phyloP scores from a whole-genome alignment of 2,329 filamentous ascomycete genomes.

The Phoma herbarum region DNA sequence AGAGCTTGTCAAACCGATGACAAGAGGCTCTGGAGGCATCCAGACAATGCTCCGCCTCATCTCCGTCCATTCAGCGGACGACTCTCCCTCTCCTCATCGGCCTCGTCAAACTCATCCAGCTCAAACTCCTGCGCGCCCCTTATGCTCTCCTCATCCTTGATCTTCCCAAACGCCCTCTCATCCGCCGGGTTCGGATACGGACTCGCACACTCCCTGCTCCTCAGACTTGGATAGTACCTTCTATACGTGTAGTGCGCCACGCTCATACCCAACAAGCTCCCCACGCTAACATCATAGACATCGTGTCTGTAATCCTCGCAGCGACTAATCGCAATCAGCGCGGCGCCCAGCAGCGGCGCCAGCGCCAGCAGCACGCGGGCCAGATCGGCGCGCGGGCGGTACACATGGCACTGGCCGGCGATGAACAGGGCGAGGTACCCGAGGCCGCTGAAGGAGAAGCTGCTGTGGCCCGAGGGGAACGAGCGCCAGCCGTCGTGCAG shows the following conservation, averaged over 20 bases:
- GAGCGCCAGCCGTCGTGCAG: conserved; percentile 86
- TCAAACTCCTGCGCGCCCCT: conserved; percentile 47
- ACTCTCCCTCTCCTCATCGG: conserved; percentile 36
- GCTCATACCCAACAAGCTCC: conserved; percentile 62
- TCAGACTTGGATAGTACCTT: conserved; percentile 66
- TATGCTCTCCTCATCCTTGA: conserved; percentile 56
- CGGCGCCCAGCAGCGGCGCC: conserved; percentile 64
- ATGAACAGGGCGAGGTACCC: conserved; percentile 77
- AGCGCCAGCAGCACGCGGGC: conserved; percentile 64
- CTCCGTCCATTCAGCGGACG: conserved; percentile 35
- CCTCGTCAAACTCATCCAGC: conserved; percentile 46
- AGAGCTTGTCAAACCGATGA: no score
- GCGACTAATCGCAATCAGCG: conserved; percentile 68
- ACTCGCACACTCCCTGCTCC: conserved; percentile 60
- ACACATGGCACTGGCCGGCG: conserved; percentile 69
- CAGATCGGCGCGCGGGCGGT: conserved; percentile 66
- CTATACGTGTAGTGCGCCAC: conserved; percentile 68
- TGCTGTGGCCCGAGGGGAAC: conserved; percentile 82
- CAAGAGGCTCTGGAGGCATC: not conserved
- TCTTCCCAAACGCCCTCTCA: conserved; percentile 43
- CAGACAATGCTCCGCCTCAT: conserved; percentile 9
- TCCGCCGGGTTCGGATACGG: conserved; percentile 58
- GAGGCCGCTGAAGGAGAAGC: conserved; percentile 80
- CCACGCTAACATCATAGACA: conserved; percentile 68
- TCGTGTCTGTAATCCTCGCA: conserved; percentile 71